Percentiles rank a stretch among this genome's conserved stretches.
phyloP scores from a whole-genome alignment of 2,329 filamentous ascomycete genomes.

The Parafenestella ontariensis region DNA sequence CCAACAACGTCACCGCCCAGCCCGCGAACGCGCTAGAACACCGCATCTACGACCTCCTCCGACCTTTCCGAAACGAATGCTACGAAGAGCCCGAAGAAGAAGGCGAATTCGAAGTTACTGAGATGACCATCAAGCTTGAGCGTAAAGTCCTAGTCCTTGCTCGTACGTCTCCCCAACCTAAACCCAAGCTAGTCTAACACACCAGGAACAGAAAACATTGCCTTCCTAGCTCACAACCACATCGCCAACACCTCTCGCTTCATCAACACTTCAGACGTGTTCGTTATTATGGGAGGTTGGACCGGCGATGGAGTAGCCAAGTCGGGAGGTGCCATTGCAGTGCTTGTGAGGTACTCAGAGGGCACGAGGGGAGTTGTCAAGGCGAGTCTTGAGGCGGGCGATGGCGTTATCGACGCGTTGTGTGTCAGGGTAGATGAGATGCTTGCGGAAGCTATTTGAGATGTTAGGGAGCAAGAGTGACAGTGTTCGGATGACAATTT shows the following conservation, averaged over 20 bases:
- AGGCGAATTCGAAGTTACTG: not conserved
- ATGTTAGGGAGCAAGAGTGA: no score
- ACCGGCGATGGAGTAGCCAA: not conserved
- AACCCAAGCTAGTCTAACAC: not conserved
- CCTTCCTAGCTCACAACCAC: not conserved
- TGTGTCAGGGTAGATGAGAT: constrained; percentile 1
- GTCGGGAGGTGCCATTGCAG: not conserved
- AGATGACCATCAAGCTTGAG: not conserved
- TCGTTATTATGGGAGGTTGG: constrained; percentile 2
- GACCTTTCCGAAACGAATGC: constrained; percentile 9
- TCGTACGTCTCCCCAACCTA: not conserved
- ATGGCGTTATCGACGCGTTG: not conserved
- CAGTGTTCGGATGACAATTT: no score
- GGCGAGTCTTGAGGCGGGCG: not conserved
- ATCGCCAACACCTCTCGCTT: not conserved
- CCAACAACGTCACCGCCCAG: not conserved
- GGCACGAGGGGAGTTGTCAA: constrained; percentile 6
- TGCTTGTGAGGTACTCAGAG: constrained; percentile 1
- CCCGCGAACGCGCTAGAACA: constrained; percentile 12
- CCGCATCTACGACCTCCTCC: constrained; percentile 15
- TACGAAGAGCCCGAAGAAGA: not conserved
- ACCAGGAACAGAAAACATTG: not conserved
- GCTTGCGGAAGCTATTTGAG: not conserved
- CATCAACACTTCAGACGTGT: not conserved
- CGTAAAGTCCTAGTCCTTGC: not conserved